Percentiles rank a stretch among this genome's conserved stretches.
phyloP scores from a whole-genome alignment of 164 flowering plant species.

The Akebia trifoliata region DNA sequence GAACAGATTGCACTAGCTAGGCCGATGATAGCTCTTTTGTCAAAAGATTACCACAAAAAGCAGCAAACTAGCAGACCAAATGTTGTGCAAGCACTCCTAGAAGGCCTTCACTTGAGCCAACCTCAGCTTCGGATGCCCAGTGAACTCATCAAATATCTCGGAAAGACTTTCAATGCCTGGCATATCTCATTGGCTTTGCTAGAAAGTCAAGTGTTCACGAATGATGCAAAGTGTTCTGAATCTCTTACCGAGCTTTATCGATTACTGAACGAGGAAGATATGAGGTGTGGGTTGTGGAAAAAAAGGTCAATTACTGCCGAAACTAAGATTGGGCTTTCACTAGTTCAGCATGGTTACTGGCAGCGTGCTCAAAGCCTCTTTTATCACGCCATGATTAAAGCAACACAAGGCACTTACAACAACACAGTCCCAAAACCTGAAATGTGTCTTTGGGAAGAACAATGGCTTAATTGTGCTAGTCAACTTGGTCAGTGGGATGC shows the following conservation, averaged over 20 bases:
- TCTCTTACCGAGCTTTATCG: conserved; percentile 98
- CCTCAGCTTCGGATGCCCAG: conserved; percentile 99
- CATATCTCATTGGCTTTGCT: conserved; percentile 81
- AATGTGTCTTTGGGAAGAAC: conserved; percentile 99
- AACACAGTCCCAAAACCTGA: conserved; percentile 97
- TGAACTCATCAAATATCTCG: conserved; percentile 94
- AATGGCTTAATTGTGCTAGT: conserved; percentile 87
- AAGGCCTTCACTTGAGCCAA: conserved; percentile 97
- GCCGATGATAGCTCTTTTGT: conserved; percentile 87
- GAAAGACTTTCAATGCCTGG: conserved; percentile 99
- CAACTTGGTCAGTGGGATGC: conserved; percentile 96
- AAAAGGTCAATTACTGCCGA: conserved; percentile 86
- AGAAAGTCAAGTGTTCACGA: conserved; percentile 93
- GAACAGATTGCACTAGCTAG: conserved; percentile 90
- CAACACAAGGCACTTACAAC: conserved; percentile 98
- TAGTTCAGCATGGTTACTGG: conserved; percentile 99
- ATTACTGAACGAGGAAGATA: conserved; percentile 93
- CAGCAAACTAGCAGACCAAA: conserved; percentile 88
- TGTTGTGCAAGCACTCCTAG: conserved; percentile 98
- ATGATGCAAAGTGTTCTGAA: conserved; percentile 89
- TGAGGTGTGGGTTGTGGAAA: conserved; percentile 98
- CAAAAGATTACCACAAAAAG: conserved; percentile 92
- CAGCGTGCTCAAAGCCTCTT: conserved; percentile 94
- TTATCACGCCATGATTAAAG: conserved; percentile 95
- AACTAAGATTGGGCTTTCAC: conserved; percentile 90